Evolutionary conservation across 108 stramenopile species (phyloP), one percentile per base, ranked within the genome.

Genomic region (Seminavis robusta): DNA sequence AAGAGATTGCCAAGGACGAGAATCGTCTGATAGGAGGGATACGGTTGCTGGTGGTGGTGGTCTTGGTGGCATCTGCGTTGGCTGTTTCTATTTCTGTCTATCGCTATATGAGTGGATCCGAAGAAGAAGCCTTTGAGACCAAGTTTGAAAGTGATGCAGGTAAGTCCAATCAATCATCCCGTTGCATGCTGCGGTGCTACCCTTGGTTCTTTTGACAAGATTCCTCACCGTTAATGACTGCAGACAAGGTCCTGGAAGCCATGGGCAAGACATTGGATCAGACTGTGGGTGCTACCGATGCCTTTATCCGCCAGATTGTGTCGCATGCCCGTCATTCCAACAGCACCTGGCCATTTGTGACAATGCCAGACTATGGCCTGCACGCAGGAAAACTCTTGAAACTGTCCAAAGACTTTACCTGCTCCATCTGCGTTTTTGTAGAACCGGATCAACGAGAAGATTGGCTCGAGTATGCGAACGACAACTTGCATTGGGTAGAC

Each of bases 301-400:
- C 61, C 8, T 36, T 63, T 23, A 29, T 29, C 13, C 51, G 31
- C n/a, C 28, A 34, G 2, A 39, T 63, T 21, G 32, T 33, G 4
- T 21, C 61, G 17, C 27, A 52, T 41, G 61, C 61, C 38, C 15
- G 33, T 2, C 19, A 23, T 2, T 17, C 4, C 11, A 63, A 63
- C 27, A 4, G 11, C 2, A 41, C 61, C 38, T 63, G 52, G 50
- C 59, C 59, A 7, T 61, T 50, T 49, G 59, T 61, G 9, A 50
- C 59, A n/a, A n/a, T n/a, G n/a, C n/a, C n/a, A n/a, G n/a, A n/a
- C n/a, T n/a, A n/a, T n/a, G n/a, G n/a, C n/a, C n/a, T n/a, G n/a
- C n/a, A n/a, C n/a, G n/a, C n/a, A n/a, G n/a, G n/a, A n/a, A n/a
- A n/a, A n/a, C n/a, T n/a, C n/a, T n/a, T n/a, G n/a, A n/a, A n/a